These are phyloP conservation scores for Cnidoscolus chayamansa DNA, from an alignment of 441 rosid genomes.

Conservation along the genomic window DNA sequence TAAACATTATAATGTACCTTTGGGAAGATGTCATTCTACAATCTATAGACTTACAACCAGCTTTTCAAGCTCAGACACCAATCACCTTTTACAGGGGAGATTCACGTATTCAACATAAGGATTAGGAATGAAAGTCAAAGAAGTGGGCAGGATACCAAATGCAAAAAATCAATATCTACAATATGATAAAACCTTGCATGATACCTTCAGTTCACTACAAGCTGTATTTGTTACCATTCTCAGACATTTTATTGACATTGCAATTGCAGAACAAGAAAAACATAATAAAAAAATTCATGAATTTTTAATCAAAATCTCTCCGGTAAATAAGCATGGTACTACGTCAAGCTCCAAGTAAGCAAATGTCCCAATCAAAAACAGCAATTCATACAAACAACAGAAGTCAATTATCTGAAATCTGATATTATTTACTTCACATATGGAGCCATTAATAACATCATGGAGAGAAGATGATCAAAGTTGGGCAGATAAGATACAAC, in stretches of 20 bases:
- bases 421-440: background rate
- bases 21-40: too few relatives aligned
- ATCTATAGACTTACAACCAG: background rate
- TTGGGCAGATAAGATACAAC: background rate
- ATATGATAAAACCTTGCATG: background rate
- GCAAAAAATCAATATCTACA: too few relatives aligned
- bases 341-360: background rate
- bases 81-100: background rate
- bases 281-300: background rate
- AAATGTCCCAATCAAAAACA: background rate
- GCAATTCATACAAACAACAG: background rate
- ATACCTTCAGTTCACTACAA: background rate
- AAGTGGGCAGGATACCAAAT: too few relatives aligned
- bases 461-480: background rate
- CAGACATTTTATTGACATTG: background rate
- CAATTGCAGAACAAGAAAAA: background rate
- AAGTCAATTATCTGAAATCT: background rate
- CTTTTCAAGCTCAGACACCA: background rate
- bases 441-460: background rate
- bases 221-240: background rate
- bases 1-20: too few relatives aligned
- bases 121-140: too few relatives aligned
- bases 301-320: background rate
- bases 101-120: too few relatives aligned
- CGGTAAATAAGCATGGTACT: background rate